Evolutionary conservation across 1,284 basidiomycete species (phyloP).

Genomic region (Xanthoconium separans): DNA sequence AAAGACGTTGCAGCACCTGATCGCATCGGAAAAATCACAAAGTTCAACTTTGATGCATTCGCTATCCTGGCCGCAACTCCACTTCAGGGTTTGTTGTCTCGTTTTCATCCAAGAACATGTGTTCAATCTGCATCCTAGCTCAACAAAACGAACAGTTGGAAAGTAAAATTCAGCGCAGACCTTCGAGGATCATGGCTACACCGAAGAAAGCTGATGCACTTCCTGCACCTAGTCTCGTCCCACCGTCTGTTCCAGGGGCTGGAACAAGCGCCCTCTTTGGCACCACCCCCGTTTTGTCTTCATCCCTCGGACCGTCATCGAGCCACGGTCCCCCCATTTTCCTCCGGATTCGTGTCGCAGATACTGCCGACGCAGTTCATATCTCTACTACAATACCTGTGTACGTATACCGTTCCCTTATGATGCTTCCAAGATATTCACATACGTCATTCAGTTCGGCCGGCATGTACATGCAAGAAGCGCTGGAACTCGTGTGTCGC

Average conservation of each 20-base stretch:
- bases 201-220: conserved; percentile 53
- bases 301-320: conserved; percentile 64
- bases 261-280: conserved; percentile 37
- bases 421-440: background rate
- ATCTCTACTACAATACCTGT: conserved; percentile 86
- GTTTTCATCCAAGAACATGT: background rate
- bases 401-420: conserved; percentile 49
- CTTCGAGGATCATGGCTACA: conserved; percentile 64
- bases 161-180: conserved; percentile 72
- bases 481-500: conserved; percentile 82
- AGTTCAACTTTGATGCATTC: conserved; percentile 91
- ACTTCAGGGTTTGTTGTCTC: conserved; percentile 62
- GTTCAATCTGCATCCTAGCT: conserved; percentile 44
- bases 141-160: conserved; percentile 81
- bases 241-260: conserved; percentile 21
- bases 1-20: conserved; percentile 74
- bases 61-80: conserved; percentile 79
- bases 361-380: conserved; percentile 76
- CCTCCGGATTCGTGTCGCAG: conserved; percentile 75
- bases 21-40: conserved; percentile 78
- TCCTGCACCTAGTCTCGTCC: conserved; percentile 24
- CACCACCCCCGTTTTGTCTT: conserved; percentile 52
- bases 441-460: conserved; percentile 54
- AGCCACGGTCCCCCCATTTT: conserved; percentile 77
- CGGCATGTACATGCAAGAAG: conserved; percentile 98